phyloP scores from a whole-genome alignment of 2,329 filamentous ascomycete genomes.

The Endocalyx cinctus region DNA sequence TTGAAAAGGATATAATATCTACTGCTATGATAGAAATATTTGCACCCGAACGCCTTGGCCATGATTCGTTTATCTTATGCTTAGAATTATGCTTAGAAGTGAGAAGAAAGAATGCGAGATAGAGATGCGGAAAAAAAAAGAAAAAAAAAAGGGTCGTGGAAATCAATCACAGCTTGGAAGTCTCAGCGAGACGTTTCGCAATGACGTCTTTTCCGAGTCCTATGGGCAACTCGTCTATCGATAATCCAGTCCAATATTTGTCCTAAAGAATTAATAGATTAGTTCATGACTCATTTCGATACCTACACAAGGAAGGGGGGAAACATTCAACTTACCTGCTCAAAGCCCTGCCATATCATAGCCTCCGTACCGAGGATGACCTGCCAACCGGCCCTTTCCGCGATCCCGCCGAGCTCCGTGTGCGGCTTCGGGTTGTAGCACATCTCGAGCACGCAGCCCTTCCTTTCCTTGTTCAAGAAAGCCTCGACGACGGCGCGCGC shows the following conservation, averaged over 20 bases:
- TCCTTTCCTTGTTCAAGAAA: constrained; percentile 44
- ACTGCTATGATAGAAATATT: no score
- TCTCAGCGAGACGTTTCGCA: constrained; percentile 34
- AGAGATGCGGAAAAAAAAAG: no score
- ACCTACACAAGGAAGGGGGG: no score
- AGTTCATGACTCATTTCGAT: no score
- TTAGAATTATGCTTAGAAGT: no score
- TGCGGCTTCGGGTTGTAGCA: constrained; percentile 73
- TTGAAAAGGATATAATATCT: no score
- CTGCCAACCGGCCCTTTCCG: constrained; percentile 61
- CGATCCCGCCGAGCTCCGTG: constrained; percentile 61
- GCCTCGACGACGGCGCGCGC: constrained; percentile 53
- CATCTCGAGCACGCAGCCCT: constrained; percentile 74
- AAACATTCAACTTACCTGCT: constrained; percentile 42
- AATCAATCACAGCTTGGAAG: constrained; percentile 17
- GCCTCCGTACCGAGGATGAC: constrained; percentile 74
- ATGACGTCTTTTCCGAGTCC: constrained; percentile 52
- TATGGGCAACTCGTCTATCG: constrained; percentile 55
- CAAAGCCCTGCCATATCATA: constrained; percentile 71
- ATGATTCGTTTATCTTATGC: no score
- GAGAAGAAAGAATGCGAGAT: no score
- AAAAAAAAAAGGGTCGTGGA: no score
- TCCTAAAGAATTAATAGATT: constrained; percentile 27
- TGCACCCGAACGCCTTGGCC: no score
- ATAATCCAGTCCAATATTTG: constrained; percentile 59